Evolutionary conservation across 257 asterid species (phyloP), one percentile per base, ranked within the genome.

Genomic region (Rhazya stricta): DNA sequence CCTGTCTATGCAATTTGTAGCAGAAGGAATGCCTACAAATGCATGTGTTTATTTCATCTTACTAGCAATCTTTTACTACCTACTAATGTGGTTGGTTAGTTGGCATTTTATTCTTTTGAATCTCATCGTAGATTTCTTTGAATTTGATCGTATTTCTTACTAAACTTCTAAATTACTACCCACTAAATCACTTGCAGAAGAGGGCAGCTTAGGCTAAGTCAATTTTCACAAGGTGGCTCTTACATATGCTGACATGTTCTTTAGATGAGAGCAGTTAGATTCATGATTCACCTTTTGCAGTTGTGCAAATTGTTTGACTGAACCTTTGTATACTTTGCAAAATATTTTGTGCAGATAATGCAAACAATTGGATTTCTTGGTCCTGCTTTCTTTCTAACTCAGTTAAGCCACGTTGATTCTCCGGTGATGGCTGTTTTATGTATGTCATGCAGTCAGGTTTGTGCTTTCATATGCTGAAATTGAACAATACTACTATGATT

Each of bases 381-480:
- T 62, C 98, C 97, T 42, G 93, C 98, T 74, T 92, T 91, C 89
- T 92, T 92, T 85, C 79, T 92, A 78, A 91, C 94, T 79, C 98
- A 92, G 86, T 86, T 92, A 89, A 92, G 91, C 88, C 98, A 89
- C 71, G 81, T 88, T 58, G 91, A 92, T 82, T 86, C 98, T 86
- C 98, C 98, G 81, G 84, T 87, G 69, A 88, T 91, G 93, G 97
- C 98, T 50, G 89, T 92, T 74, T 78, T 89, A 76, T 92, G 98
- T 74, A 91, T 92, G 97, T 85, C 97, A 69, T 91, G 97, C 93
- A 91, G 98, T 85, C 98, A 92, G 97, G 98, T 92, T 74, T 25
- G 89, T 76, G 25, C 23, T 21, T 71, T 27, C 15, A 39, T 60
- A 7, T 5, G 3, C 70, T 46, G 71, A 43, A 37, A 43, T 66